Conservation (phyloP, 2,329 filamentous ascomycete genomes). For the Pyrenochaeta sp. region DNA sequence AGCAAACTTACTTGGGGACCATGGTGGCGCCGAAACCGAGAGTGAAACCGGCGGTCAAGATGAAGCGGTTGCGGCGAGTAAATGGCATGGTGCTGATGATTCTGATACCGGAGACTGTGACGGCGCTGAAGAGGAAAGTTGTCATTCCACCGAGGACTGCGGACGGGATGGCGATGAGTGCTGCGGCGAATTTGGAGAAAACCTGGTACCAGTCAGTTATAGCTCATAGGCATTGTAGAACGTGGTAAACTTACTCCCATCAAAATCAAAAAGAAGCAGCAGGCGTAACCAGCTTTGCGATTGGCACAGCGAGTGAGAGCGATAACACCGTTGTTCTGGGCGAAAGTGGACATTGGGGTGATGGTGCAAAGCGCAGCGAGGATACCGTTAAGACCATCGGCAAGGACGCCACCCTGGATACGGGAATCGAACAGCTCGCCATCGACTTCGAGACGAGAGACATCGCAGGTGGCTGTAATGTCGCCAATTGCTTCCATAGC, state of each 20-base stretch:
- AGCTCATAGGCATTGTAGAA: no score
- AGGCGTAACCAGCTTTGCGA: slow-evolving; percentile 79
- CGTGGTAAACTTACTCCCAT: no score
- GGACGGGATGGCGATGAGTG: slow-evolving; percentile 75
- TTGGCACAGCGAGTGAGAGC: slow-evolving; percentile 83
- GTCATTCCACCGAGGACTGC: slow-evolving; percentile 62
- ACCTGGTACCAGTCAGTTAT: no score
- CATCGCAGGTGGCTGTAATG: slow-evolving; percentile 82
- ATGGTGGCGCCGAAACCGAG: slow-evolving; percentile 69
- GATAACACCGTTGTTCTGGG: slow-evolving; percentile 55
- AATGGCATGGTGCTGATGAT: slow-evolving; percentile 77
- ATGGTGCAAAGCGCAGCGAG: slow-evolving; percentile 80
- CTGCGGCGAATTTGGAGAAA: slow-evolving; percentile 82
- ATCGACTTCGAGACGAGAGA: slow-evolving; percentile 76
- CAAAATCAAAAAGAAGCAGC: slow-evolving; percentile 77
- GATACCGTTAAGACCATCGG: slow-evolving; percentile 78
- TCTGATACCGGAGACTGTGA: slow-evolving; percentile 78
- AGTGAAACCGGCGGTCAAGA: slow-evolving; percentile 76
- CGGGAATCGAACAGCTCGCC: slow-evolving; percentile 76
- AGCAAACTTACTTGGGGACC: slow-evolving; percentile 49
- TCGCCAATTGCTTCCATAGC: slow-evolving; percentile 83
- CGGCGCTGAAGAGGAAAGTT: slow-evolving; percentile 79
- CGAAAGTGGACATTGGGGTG: slow-evolving; percentile 73
- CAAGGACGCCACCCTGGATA: slow-evolving; percentile 80
- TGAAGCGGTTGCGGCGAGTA: slow-evolving; percentile 81